phyloP scores from a whole-genome alignment of 2,329 filamentous ascomycete genomes.

The Neonectria magnoliae region DNA sequence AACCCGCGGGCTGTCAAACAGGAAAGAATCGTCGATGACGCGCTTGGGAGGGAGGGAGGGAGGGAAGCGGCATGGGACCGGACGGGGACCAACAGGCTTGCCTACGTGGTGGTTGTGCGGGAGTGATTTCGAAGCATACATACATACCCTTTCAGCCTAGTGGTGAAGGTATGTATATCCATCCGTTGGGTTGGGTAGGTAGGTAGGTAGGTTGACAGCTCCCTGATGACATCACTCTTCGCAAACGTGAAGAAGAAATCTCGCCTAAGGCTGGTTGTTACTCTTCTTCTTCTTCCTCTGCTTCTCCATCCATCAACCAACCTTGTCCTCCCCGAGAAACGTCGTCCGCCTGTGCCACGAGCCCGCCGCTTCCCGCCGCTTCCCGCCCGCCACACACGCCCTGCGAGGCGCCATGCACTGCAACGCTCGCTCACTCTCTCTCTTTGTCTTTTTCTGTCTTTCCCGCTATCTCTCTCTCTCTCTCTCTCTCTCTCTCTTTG shows the following conservation, averaged over 20 bases:
- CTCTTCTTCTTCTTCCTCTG: background rate
- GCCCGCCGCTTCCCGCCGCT: background rate
- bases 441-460: background rate
- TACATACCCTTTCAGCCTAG: background rate
- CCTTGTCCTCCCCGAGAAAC: slow-evolving; percentile 26
- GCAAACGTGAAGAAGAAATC: background rate
- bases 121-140: background rate
- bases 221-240: background rate
- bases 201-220: background rate
- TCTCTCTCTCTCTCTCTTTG: background rate
- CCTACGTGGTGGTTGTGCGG: slow-evolving; percentile 8
- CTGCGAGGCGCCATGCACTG: background rate
- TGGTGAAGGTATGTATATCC: background rate
- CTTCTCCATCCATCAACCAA: background rate
- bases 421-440: background rate
- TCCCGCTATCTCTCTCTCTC: background rate
- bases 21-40: too few species aligned
- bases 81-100: slow-evolving; percentile 9
- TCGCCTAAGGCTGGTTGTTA: background rate
- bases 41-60: too few species aligned
- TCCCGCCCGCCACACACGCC: background rate
- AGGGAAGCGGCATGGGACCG: background rate
- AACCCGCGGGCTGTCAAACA: too few species aligned
- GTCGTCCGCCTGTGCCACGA: slow-evolving; percentile 20
- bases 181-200: background rate